Evolutionary conservation across 2,329 filamentous ascomycete species (phyloP).

Genomic region (Davidsoniella neocaledoniae): DNA sequence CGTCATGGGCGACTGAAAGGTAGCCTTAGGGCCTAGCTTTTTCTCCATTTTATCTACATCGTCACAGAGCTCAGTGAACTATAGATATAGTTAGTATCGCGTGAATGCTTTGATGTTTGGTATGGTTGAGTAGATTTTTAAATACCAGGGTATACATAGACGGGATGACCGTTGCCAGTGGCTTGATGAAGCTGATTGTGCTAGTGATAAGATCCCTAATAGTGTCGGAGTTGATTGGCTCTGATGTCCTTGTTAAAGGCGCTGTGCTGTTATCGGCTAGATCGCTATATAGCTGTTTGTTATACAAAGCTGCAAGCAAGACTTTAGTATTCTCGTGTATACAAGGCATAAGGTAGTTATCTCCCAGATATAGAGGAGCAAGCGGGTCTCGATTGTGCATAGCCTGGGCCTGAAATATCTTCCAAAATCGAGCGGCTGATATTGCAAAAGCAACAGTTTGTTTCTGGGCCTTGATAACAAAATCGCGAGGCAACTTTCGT

Average conservation of each 20-base stretch:
- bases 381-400: conserved; percentile 16
- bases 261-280: conserved; percentile 22
- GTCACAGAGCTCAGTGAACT: conserved; percentile 6
- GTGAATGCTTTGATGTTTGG: not conserved
- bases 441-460: conserved; percentile 25
- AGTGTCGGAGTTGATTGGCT: conserved; percentile 19
- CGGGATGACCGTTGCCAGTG: conserved; percentile 18
- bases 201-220: conserved; percentile 20
- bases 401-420: conserved; percentile 19
- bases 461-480: conserved; percentile 22
- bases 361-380: conserved; percentile 13
- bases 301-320: conserved; percentile 21
- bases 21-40: conserved; percentile 1
- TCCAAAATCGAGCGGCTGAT: conserved; percentile 22
- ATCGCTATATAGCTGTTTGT: conserved; percentile 20
- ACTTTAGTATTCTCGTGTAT: conserved; percentile 16
- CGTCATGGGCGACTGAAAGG: too few relatives aligned
- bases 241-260: conserved; percentile 20
- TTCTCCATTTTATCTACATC: conserved; percentile 4
- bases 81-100: not conserved
- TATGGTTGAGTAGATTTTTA: not conserved
- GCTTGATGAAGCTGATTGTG: conserved; percentile 21
- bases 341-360: conserved; percentile 13
- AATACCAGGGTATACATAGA: conserved; percentile 13
- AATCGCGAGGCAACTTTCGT: conserved; percentile 21